A percentile compares a stretch with the other conserved stretches of the same genome.
Conservation (phyloP, 1,139 yeast species). For the Candida mesenterica region DNA sequence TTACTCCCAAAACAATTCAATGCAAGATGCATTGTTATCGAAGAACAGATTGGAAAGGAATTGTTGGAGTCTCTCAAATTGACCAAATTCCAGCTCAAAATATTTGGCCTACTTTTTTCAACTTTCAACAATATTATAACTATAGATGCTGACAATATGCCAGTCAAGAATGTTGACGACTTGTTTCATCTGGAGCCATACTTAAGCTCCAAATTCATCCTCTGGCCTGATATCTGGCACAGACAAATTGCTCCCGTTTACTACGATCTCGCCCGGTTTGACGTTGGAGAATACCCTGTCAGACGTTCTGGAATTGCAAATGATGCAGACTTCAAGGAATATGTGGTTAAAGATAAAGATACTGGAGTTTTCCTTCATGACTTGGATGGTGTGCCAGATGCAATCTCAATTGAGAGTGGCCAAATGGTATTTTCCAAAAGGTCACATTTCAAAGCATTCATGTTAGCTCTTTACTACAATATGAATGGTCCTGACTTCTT, state of each 20-base stretch:
- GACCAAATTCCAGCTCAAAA: slow-evolving; percentile 29
- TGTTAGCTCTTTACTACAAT: slow-evolving; percentile 35
- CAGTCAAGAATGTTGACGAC: slow-evolving; percentile 32
- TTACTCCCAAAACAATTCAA: slow-evolving; percentile 27
- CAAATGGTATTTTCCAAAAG: slow-evolving; percentile 36
- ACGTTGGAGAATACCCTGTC: slow-evolving; percentile 26
- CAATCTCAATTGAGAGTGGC: slow-evolving; percentile 34
- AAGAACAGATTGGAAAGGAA: slow-evolving; percentile 27
- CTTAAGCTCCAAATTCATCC: slow-evolving; percentile 27
- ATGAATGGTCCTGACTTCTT: slow-evolving; percentile 27
- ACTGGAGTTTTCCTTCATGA: slow-evolving; percentile 32
- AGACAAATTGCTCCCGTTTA: slow-evolving; percentile 34
- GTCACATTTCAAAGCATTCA: slow-evolving; percentile 27
- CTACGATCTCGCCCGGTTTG: slow-evolving; percentile 34
- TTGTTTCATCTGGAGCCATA: slow-evolving; percentile 27
- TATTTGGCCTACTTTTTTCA: slow-evolving; percentile 33
- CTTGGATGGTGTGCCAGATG: slow-evolving; percentile 30
- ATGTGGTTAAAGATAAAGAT: slow-evolving; percentile 18
- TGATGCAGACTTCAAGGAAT: slow-evolving; percentile 23
- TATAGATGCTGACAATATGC: slow-evolving; percentile 37
- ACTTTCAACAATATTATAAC: slow-evolving; percentile 35
- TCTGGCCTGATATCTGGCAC: slow-evolving; percentile 44
- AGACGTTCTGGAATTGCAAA: slow-evolving; percentile 32
- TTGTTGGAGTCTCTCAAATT: slow-evolving; percentile 17
- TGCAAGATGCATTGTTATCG: slow-evolving; percentile 33